These are phyloP conservation scores for Aspergillus sp. DNA, from an alignment of 2,329 filamentous ascomycete species.

Conservation along the genomic window DNA sequence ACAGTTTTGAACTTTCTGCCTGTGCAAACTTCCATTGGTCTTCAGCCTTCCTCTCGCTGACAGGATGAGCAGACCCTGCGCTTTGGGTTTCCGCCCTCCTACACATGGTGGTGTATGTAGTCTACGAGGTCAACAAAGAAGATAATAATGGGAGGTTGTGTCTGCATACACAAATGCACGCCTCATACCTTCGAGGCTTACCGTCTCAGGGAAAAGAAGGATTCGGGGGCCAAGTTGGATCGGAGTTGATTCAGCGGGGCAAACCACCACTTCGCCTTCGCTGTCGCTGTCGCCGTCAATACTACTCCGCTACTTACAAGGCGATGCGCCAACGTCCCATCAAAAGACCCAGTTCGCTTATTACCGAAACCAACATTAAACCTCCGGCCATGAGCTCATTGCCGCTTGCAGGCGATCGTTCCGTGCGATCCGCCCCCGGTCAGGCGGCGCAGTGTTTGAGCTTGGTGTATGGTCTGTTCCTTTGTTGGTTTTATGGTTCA, in stretches of 20 bases:
- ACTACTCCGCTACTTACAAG: not conserved
- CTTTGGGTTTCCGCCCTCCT: not conserved
- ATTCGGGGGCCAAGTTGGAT: slow-evolving; percentile 6
- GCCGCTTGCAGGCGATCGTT: not conserved
- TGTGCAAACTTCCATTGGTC: not conserved
- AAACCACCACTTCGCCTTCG: slow-evolving; percentile 4
- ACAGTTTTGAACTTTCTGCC: not conserved
- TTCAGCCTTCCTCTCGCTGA: not conserved
- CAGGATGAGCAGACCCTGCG: not conserved
- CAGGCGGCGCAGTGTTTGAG: slow-evolving; percentile 2
- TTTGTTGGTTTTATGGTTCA: slow-evolving; percentile 6
- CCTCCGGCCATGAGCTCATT: not conserved
- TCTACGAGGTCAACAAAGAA: not conserved
- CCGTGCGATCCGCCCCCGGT: not conserved
- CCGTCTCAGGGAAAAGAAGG: not conserved
- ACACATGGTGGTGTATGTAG: not conserved
- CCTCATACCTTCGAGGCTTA: too few species aligned
- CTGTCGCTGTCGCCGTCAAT: not conserved
- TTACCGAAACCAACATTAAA: not conserved
- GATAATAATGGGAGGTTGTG: not conserved
- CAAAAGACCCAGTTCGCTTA: not conserved
- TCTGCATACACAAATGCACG: not conserved
- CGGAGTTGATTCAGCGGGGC: not conserved
- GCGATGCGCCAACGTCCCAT: not conserved
- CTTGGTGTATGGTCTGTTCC: slow-evolving; percentile 1